Evolutionary conservation across 2,329 filamentous ascomycete genomes (phyloP), one percentile per base, ranked within the genome.

Genomic region (Orbilia quercus): DNA sequence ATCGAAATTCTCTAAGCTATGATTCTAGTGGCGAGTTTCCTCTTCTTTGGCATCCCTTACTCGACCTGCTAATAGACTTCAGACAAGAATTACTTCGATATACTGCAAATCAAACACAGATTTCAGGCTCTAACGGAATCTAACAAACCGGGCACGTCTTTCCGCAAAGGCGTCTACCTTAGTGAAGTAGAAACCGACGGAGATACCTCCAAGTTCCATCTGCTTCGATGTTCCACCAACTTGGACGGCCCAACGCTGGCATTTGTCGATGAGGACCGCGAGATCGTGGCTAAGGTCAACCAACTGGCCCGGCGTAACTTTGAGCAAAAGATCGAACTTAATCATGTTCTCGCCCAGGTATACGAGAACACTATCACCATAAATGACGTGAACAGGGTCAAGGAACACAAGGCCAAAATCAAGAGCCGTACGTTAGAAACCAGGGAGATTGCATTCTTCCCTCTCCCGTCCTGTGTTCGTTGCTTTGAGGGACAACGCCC

Each of bases 51-150:
- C 1, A 25, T 36, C 25, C 38, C 7, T 48, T 34, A 57, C 20
- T 16, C 38, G 12, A 25, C 25, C 18, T 18, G 12, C 6, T 59
- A 48, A 50, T 50, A 23, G 2, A 20, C 22, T 12, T 4, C n/a
- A 59, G 40, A 45, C 16, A 59, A 59, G 25, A 62, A 62, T 28
- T 51, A 51, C 34, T 62, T 62, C 20, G 28, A 62, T 25, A 40
- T 51, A 28, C 45, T 62, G 11, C 44, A 50, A 51, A 14, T 28
- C 20, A 62, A 42, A 28, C 58, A 62, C 58, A 51, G 51, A 42
- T 62, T 62, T 20, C 58, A 62, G 20, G 44, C 58, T 40, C 25
- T 62, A 28, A 62, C 58, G 58, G 58, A 62, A 51, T 62, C 58
- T 2, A 62, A 62, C 45, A 62, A 62, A 34, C 18, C 58, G n/a